Evolutionary conservation across 306 rosid species (phyloP).

Genomic region (Mucuna pruriens): DNA sequence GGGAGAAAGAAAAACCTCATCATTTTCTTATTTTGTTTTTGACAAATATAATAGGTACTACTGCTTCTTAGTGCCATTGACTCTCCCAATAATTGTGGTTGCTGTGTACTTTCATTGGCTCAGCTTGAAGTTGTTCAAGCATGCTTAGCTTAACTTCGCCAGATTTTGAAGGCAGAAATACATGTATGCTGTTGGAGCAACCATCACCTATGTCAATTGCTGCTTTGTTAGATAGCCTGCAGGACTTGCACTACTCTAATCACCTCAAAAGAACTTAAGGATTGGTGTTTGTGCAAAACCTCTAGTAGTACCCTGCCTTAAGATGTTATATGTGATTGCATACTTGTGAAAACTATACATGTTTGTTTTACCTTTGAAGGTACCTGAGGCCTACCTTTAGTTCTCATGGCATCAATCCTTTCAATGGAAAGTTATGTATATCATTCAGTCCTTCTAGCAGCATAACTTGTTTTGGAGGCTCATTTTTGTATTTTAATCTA

Average conservation of each 20-base stretch:
- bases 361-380: conserved; percentile 6
- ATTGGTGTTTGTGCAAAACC: background rate
- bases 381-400: background rate
- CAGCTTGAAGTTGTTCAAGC: conserved; percentile 89
- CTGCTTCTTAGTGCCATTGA: conserved; percentile 90
- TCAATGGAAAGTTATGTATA: background rate
- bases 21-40: conserved; percentile 23
- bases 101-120: conserved; percentile 91
- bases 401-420: background rate
- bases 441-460: background rate
- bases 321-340: background rate
- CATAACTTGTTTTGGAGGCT: background rate
- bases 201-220: background rate
- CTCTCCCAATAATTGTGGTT: conserved; percentile 72
- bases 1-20: background rate
- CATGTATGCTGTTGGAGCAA: background rate
- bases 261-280: conserved; percentile 1
- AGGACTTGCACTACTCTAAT: background rate
- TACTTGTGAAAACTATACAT: background rate
- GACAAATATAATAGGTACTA: conserved; percentile 58
- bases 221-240: background rate
- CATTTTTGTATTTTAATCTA: background rate
- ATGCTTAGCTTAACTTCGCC: conserved; percentile 55
- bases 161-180: conserved; percentile 12
- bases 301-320: background rate